These are phyloP conservation scores for Collybia sp. DNA, from an alignment of 768 basidiomycete species.

Conservation along the genomic window DNA sequence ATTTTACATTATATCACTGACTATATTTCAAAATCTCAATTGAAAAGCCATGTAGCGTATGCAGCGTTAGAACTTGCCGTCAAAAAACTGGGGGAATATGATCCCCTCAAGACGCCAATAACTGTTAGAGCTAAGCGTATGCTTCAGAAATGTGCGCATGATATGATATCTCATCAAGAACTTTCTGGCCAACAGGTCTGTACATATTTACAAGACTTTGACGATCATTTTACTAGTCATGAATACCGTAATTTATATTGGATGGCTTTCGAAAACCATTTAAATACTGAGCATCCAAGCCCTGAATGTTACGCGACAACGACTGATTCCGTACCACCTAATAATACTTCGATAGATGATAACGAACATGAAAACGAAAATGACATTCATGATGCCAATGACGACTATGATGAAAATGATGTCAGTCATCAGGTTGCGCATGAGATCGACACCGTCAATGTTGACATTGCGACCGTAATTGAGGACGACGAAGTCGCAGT, in stretches of 20 bases:
- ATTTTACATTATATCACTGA: conserved; percentile 42
- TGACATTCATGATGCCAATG: background rate
- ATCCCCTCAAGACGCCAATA: conserved; percentile 11
- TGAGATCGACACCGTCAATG: no score
- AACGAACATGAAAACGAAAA: background rate
- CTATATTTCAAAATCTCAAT: conserved; percentile 40
- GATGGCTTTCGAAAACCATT: conserved; percentile 21
- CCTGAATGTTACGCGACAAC: conserved; percentile 24
- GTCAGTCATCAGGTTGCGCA: conserved; percentile 1
- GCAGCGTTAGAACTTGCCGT: conserved; percentile 30
- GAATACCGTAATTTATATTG: conserved; percentile 27
- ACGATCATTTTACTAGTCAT: conserved; percentile 34
- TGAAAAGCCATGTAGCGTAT: conserved; percentile 36
- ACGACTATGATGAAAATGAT: conserved; percentile 4
- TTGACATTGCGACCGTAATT: no score
- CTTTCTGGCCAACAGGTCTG: conserved; percentile 31
- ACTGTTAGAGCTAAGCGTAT: conserved; percentile 21
- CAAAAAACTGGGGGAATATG: conserved; percentile 17
- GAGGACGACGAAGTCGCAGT: no score
- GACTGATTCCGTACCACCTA: background rate
- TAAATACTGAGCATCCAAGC: conserved; percentile 15
- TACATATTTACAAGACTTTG: conserved; percentile 26
- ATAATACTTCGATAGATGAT: background rate
- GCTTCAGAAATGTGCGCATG: conserved; percentile 30
- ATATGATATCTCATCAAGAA: conserved; percentile 33